Percentiles rank a stretch among this genome's conserved stretches.
Evolutionary conservation across 1,284 basidiomycete species (phyloP).

Genomic region (Boletus nobilissimus): DNA sequence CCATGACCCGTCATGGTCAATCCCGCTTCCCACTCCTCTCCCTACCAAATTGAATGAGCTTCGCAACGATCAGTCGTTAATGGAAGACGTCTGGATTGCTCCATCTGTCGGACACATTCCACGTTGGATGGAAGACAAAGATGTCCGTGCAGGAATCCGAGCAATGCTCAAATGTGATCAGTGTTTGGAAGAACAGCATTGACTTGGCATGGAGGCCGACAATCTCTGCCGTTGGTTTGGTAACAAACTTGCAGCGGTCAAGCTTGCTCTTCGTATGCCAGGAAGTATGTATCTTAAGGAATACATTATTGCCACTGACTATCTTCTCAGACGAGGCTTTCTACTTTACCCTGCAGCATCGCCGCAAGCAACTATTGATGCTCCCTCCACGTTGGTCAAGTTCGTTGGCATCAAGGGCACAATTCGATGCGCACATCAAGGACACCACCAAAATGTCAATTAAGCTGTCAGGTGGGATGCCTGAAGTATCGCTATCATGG

Average conservation of each 20-base stretch:
- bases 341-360: neutral
- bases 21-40: neutral
- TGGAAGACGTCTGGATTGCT: too few relatives aligned
- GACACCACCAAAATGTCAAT: neutral
- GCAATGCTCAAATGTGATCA: neutral
- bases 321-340: conserved; percentile 5
- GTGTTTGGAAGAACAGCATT: neutral
- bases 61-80: neutral
- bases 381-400: conserved; percentile 12
- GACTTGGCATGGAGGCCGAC: neutral
- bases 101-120: too few relatives aligned
- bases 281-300: neutral
- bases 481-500: conserved; percentile 3
- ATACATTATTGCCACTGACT: neutral
- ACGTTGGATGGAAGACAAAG: neutral
- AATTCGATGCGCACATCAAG: neutral
- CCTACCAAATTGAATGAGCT: neutral
- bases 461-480: neutral
- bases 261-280: neutral
- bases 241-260: neutral
- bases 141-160: neutral
- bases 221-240: neutral
- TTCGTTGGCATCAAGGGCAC: neutral
- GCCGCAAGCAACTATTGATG: neutral
- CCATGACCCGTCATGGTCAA: neutral